Evolutionary conservation across 106 monocot species (phyloP), one percentile per base, ranked within the genome.

Genomic region (Apostasia ramifera): DNA sequence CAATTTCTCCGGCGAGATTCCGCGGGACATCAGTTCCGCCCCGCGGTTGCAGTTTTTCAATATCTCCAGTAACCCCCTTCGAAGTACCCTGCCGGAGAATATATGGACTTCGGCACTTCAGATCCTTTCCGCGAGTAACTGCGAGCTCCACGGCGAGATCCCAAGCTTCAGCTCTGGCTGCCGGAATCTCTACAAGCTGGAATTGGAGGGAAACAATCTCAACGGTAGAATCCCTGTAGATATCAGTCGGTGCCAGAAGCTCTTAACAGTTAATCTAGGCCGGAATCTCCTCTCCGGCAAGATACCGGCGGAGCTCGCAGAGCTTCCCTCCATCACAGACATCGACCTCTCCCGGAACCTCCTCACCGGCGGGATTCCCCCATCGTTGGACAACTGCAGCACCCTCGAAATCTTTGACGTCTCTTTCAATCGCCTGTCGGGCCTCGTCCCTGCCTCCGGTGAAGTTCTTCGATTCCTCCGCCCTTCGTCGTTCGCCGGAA

Each of bases 391-490:
- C 72, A 91, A 89, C 56, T 88, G 86, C 55, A 89, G 59, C 61
- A 95, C 95, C 6, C 53, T 95, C 37, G 95, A 95, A 54, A 92
- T 70, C 74, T 77, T 95, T 72, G 89, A 95, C 57, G 80, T 95
- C 26, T 95, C 95, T 5, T 89, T 72, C 80, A 95, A 95, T 69
- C 73, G 53, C 9, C 88, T 95, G 13, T 11, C 57, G 12, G 91
- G 91, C 15, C 61, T 59, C 1, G 68, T 89, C 7, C 85, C 85
- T 0, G 68, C 73, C 60, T 53, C 72, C 14, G 74, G 69, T 12
- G 4, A 48, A 7, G 67, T 80, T 41, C 64, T 86, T n/a, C 68
- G 53, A 69, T 81, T 66, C 63, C 70, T 83, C 42, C 82, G 81
- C 56, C 70, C 73, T 1, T 91, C 87, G 1, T 83, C 83, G 15